Percentiles rank a stretch among this genome's conserved stretches.
phyloP scores from a whole-genome alignment of 1,139 yeast genomes.

The Diutina catenulata region DNA sequence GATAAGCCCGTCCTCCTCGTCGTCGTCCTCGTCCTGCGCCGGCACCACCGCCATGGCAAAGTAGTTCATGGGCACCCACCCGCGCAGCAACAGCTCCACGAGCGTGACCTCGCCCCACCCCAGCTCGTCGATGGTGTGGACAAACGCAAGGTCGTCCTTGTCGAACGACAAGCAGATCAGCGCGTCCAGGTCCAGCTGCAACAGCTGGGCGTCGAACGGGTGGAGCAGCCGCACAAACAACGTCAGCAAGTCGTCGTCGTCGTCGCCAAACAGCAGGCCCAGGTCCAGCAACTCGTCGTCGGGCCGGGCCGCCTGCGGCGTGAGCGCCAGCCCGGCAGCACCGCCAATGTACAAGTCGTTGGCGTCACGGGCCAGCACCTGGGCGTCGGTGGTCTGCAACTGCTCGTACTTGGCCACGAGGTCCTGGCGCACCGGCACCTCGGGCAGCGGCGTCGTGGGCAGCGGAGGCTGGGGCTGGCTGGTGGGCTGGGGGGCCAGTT shows the following conservation, averaged over 20 bases:
- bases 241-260: constrained; percentile 17
- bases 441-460: constrained; percentile 8
- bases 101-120: constrained; percentile 98
- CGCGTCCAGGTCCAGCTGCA: constrained; percentile 55
- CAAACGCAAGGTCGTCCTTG: constrained; percentile 71
- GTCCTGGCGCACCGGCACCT: constrained; percentile 23
- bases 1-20: constrained; percentile 15
- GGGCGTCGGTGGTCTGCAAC: background rate
- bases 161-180: constrained; percentile 77
- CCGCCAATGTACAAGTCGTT: constrained; percentile 12
- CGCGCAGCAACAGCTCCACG: constrained; percentile 57
- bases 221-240: constrained; percentile 58
- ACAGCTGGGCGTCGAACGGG: constrained; percentile 50
- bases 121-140: constrained; percentile 80
- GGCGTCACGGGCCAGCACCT: constrained; percentile 10
- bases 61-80: constrained; percentile 96
- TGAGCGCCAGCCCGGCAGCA: background rate
- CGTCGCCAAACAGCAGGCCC: background rate
- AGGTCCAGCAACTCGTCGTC: background rate
- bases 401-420: constrained; percentile 14
- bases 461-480: background rate
- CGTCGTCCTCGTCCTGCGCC: constrained; percentile 10
- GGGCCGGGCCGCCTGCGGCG: background rate
- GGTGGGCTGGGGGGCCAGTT: background rate
- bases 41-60: constrained; percentile 48